These are phyloP conservation scores for Phialophora tarda DNA, from an alignment of 2,329 filamentous ascomycete species.

Conservation along the genomic window DNA sequence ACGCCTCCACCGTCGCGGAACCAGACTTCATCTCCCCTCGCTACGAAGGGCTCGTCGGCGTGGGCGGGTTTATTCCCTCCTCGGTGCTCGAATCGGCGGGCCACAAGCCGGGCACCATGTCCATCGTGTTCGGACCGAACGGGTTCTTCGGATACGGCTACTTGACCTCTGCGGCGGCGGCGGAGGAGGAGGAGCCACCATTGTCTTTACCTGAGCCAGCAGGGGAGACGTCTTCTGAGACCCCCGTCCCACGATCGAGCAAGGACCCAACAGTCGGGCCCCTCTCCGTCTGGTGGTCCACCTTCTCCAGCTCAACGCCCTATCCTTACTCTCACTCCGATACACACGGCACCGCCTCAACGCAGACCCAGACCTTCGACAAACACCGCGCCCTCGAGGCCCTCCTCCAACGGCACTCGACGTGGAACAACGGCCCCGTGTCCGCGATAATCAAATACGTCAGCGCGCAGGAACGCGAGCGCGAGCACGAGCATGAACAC, in stretches of 20 bases:
- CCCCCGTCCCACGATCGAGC: conserved; percentile 25
- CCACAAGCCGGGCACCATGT: conserved; percentile 46
- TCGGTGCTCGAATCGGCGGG: conserved; percentile 43
- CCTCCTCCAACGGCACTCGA: conserved; percentile 49
- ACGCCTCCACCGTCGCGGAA: neutral
- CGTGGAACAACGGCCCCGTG: conserved; percentile 57
- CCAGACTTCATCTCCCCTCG: conserved; percentile 42
- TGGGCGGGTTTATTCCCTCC: conserved; percentile 54
- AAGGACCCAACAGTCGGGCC: conserved; percentile 40
- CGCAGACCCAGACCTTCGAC: conserved; percentile 25
- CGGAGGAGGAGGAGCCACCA: conserved; percentile 22
- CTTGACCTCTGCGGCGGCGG: conserved; percentile 35
- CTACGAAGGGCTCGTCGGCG: conserved; percentile 52
- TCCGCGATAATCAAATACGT: conserved; percentile 48
- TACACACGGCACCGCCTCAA: neutral
- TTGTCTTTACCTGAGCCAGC: too few relatives aligned
- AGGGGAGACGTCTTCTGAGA: too few relatives aligned
- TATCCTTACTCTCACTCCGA: conserved; percentile 16
- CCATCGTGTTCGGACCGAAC: conserved; percentile 54
- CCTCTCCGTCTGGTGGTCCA: conserved; percentile 55
- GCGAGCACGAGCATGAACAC: neutral
- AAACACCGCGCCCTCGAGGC: conserved; percentile 9
- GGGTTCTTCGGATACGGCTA: conserved; percentile 60
- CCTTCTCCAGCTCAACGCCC: conserved; percentile 34
- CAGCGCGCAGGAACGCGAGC: neutral